A percentile compares a stretch with the other conserved stretches of the same genome.
Conservation (phyloP, 1,284 basidiomycete species). For the Heterobasidion parviporum region DNA sequence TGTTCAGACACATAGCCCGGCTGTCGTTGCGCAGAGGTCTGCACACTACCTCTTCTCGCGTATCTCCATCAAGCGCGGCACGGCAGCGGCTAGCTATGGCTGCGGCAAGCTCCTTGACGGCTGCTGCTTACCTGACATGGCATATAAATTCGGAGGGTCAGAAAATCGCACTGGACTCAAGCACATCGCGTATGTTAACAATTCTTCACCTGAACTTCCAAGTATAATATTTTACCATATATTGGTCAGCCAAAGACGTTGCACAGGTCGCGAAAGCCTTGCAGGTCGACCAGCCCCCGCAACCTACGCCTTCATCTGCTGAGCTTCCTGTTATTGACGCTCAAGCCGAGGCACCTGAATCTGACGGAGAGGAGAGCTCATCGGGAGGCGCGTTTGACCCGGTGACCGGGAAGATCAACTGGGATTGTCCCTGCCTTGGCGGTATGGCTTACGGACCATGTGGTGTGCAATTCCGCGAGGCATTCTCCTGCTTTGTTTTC, state of each 20-base stretch:
- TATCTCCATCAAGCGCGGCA: constrained; percentile 5
- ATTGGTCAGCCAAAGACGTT: constrained; percentile 1
- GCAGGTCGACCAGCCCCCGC: constrained; percentile 6
- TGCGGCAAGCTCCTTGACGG: constrained; percentile 35
- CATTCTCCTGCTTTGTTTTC: constrained; percentile 96
- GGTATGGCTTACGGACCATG: constrained; percentile 99
- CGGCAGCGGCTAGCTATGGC: constrained; percentile 25
- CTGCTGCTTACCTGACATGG: constrained; percentile 35
- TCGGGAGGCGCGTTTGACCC: constrained; percentile 69
- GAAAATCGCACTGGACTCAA: constrained; percentile 35
- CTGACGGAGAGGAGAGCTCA: constrained; percentile 27
- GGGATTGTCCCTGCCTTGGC: constrained; percentile 96
- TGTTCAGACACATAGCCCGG: constrained; percentile 1
- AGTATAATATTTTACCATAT: background rate
- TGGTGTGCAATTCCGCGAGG: constrained; percentile 88
- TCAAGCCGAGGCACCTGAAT: constrained; percentile 6
- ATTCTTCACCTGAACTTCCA: background rate
- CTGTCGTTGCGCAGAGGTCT: background rate
- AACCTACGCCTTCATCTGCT: constrained; percentile 8
- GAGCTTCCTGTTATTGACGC: constrained; percentile 6
- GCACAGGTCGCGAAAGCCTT: constrained; percentile 2
- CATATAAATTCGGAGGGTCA: constrained; percentile 29
- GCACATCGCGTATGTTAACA: constrained; percentile 8
- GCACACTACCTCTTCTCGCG: constrained; percentile 9
- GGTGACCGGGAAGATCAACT: constrained; percentile 96